Base-by-base conservation (phyloP, 176 grass and related monocot genomes). In the Bromus sterilis region DNA sequence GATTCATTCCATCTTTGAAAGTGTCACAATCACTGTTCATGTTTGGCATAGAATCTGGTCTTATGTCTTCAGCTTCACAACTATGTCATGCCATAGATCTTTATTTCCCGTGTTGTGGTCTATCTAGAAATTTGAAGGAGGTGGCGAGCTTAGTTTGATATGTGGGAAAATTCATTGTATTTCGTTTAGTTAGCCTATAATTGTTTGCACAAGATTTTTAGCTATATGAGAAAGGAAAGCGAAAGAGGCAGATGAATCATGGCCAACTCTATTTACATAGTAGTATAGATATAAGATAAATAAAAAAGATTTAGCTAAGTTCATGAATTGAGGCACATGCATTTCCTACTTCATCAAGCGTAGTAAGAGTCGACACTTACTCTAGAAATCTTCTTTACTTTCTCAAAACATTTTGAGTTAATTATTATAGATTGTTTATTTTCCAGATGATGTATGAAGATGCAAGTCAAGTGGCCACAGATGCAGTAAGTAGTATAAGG, bases 391-490 rank as follows among this genome's bases (percentile, higher is more conserved):
- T 49, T 49, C 75, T 60, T 80, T 2, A 30, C 1, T 71, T 28
- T 13, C 6, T 41, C 5, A 16, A 71, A 63, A 81, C 8, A 10
- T 64, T 42, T 4, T 20, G 55, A 85, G 11, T 56, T 29, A 35
- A 1, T 41, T 25, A 69, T 53, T 42, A 71, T 43, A 25, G 0
- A 68, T 77, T 66, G 6, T 1, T 79, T 4, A 21, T 78, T 67
- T 55, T 83, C 37, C 41, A 93, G 93, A 82, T 75, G 34, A 77
- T 89, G 80, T 88, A 93, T 76, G 93, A 96, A 86, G 93, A 96
- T 66, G 90, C 93, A 70, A 93, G 90, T 61, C 93, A 96, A 78
- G 88, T 96, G 29, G 90, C 93, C 73, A 93, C 83, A 15, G 87
- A 92, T 46, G 87, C 93, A 68, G 71, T 95, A 10, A 71, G 87